phyloP scores from a whole-genome alignment of 495 filamentous ascomycete species.

The Parathielavia hyrcaniae region DNA sequence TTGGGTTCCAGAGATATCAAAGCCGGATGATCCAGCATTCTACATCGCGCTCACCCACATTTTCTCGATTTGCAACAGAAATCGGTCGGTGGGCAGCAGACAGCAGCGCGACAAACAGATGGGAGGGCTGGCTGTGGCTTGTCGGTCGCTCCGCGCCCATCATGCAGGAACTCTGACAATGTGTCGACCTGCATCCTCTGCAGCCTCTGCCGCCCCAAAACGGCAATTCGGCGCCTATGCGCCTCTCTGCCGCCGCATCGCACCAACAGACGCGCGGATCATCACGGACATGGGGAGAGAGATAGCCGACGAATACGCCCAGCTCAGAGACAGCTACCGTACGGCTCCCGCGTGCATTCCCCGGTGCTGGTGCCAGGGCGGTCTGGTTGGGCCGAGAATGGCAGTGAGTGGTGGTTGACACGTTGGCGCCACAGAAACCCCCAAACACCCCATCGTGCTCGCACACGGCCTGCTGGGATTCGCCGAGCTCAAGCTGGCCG shows the following conservation, averaged over 20 bases:
- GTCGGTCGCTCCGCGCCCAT: slow-evolving; percentile 2
- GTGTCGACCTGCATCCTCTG: neutral
- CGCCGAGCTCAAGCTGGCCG: slow-evolving; percentile 69
- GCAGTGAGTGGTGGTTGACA: neutral
- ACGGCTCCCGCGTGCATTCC: neutral
- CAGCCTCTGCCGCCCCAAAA: neutral
- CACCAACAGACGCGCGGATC: slow-evolving; percentile 41
- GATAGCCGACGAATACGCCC: slow-evolving; percentile 73
- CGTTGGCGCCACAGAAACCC: slow-evolving; percentile 41
- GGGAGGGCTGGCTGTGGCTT: neutral
- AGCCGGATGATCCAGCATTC: too few relatives aligned
- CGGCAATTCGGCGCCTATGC: slow-evolving; percentile 16
- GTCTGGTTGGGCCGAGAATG: neutral
- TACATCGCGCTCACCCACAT: neutral
- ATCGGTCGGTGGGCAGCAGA: neutral
- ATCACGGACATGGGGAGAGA: slow-evolving; percentile 54
- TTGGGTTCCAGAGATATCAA: neutral
- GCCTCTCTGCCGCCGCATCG: slow-evolving; percentile 2
- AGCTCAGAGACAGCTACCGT: slow-evolving; percentile 67
- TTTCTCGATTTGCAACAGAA: neutral
- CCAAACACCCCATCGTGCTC: slow-evolving; percentile 69
- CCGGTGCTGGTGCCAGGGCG: too few relatives aligned
- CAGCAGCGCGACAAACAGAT: neutral
- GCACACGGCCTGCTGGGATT: slow-evolving; percentile 92
- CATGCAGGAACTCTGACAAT: slow-evolving; percentile 11